Base-by-base conservation (phyloP, 2,329 filamentous ascomycete genomes). In the Ilyonectria mors-panacis region DNA sequence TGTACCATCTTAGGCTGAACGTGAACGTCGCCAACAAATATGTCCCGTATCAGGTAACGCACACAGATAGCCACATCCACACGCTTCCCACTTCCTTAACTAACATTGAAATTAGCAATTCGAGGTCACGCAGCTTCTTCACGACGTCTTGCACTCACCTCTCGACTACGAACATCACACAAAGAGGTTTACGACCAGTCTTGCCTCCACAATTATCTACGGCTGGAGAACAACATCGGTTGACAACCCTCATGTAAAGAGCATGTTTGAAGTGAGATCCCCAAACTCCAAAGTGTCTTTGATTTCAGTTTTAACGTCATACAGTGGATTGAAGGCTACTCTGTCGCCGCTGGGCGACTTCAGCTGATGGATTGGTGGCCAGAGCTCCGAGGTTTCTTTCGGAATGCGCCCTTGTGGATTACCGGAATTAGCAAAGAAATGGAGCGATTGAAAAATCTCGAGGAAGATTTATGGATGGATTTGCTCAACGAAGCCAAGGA, bases 331-430 rank as follows among this genome's bases (percentile, higher is more conserved):
- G 50, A 54, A 8, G 59, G 59, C 10, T 62, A 62, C 45, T 17
- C 59, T 3, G 59, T 62, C 15, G 59, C 59, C 9, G 59, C 59
- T 13, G 59, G 59, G 5, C 23, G 59, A 26, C 50, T 62, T 23
- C 59, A 62, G 28, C 7, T 62, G 4, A 62, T 62, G 59, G 59
- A 62, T n/a, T 62, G 59, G 59, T 62, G 59, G 59, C 59, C 59
- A 13, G 48, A 62, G 17, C 39, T 62, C 4, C 59, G 59, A 2
- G 48, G 28, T 2, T 47, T 62, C 39, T 62, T 62, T 26, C 44
- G 59, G 13, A 8, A 62, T 23, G 48, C 50, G 3, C 59, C 59
- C 2, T 62, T 50, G 4, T 62, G 59, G 59, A 44, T 62, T 9
- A 33, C 59, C n/a, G 59, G 59, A 2, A 45, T 55, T 13, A 62